Conservation (phyloP, 257 asterid species). For the Jaltomata sinuosa region DNA sequence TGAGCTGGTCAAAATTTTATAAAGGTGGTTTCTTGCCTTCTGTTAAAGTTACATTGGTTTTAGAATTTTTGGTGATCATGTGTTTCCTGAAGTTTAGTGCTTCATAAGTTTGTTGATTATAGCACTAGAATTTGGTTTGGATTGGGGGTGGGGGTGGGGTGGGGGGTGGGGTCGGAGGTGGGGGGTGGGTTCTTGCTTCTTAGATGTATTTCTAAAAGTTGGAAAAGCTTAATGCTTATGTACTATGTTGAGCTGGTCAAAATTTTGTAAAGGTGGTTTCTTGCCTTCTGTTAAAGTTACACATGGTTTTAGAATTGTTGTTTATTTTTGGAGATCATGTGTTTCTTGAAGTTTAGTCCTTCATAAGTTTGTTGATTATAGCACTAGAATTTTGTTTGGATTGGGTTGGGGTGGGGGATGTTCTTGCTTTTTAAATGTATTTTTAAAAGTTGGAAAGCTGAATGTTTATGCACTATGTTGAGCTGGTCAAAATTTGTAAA, state of each 20-base stretch:
- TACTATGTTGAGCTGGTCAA: neutral
- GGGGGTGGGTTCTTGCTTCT: neutral
- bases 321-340: neutral
- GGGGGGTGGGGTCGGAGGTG: too few relatives aligned
- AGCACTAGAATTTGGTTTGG: neutral
- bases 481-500: neutral
- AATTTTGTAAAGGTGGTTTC: neutral
- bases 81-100: neutral
- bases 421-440: neutral
- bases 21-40: neutral
- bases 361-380: neutral
- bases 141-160: too few relatives aligned
- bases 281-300: neutral
- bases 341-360: neutral
- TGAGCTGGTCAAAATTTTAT: neutral
- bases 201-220: neutral
- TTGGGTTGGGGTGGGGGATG: too few relatives aligned
- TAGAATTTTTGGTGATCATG: neutral
- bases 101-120: neutral
- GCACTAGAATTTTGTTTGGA: neutral
- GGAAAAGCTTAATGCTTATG: neutral
- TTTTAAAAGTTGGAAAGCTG: neutral
- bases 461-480: neutral
- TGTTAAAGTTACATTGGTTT: neutral
- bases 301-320: neutral